Conservation (phyloP, 2,329 filamentous ascomycete species). For the Aspergillus bombycis region DNA sequence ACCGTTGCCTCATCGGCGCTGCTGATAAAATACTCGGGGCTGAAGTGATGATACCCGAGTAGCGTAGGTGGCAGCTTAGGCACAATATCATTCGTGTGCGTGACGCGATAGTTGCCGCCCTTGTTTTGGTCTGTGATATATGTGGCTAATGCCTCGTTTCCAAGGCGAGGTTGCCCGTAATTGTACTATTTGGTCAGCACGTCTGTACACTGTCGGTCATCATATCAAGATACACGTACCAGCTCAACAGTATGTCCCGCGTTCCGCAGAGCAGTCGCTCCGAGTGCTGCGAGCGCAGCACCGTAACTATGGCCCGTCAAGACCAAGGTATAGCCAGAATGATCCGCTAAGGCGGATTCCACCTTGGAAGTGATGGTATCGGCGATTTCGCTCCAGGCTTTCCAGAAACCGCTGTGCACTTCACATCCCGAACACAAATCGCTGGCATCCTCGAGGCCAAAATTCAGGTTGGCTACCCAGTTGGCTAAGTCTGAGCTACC, state of each 20-base stretch:
- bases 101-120: constrained; percentile 36
- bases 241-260: constrained; percentile 43
- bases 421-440: constrained; percentile 46
- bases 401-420: constrained; percentile 49
- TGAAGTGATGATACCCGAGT: constrained; percentile 32
- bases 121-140: constrained; percentile 33
- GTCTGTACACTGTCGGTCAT: neutral
- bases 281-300: constrained; percentile 51
- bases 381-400: constrained; percentile 41
- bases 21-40: constrained; percentile 39
- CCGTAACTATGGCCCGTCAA: constrained; percentile 54
- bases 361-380: constrained; percentile 41
- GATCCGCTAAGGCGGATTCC: constrained; percentile 36
- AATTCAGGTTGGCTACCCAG: constrained; percentile 33
- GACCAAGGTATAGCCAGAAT: constrained; percentile 46
- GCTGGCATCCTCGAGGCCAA: constrained; percentile 28
- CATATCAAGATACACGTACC: constrained; percentile 29
- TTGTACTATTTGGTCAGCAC: constrained; percentile 31
- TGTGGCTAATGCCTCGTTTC: constrained; percentile 33
- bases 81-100: constrained; percentile 36
- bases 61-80: constrained; percentile 34
- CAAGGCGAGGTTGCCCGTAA: constrained; percentile 43
- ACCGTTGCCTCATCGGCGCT: constrained; percentile 26
- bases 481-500: constrained; percentile 34
- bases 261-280: constrained; percentile 45